These are phyloP conservation scores for Solanum pennellii DNA, from an alignment of 257 asterid genomes.

Conservation along the genomic window DNA sequence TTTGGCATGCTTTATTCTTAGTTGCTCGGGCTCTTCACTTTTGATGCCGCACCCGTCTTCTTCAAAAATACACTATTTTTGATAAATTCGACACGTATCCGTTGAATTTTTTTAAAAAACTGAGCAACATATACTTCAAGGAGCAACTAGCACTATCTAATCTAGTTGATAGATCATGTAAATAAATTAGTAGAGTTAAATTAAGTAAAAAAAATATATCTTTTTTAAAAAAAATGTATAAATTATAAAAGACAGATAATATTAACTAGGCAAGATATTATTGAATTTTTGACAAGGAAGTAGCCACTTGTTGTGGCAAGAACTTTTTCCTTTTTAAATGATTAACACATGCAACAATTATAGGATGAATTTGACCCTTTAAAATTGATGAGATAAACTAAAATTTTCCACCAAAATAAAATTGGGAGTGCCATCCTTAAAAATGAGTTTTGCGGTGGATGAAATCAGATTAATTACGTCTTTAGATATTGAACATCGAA, in stretches of 20 bases:
- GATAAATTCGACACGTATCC: no score
- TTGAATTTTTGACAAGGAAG: not conserved
- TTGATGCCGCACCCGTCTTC: fast-evolving
- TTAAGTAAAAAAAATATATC: not conserved
- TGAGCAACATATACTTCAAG: no score
- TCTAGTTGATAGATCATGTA: no score
- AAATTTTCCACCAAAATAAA: not conserved
- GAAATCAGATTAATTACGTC: no score
- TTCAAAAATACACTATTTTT: no score
- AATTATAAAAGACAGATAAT: not conserved
- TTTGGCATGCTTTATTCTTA: no score
- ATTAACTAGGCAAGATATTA: not conserved
- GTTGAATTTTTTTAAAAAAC: no score
- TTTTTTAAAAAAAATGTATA: fast-evolving
- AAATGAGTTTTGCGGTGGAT: not conserved
- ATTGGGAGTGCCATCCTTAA: not conserved
- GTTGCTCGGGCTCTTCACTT: no score
- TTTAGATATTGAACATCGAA: no score
- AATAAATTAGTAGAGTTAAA: not conserved
- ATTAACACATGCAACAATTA: not conserved
- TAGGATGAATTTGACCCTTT: not conserved
- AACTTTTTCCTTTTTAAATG: not conserved
- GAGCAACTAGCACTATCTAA: no score
- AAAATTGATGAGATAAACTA: not conserved
- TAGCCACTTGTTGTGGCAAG: not conserved